phyloP scores from a whole-genome alignment of 352 stramenopile species.

The Blastocystis sp. region DNA sequence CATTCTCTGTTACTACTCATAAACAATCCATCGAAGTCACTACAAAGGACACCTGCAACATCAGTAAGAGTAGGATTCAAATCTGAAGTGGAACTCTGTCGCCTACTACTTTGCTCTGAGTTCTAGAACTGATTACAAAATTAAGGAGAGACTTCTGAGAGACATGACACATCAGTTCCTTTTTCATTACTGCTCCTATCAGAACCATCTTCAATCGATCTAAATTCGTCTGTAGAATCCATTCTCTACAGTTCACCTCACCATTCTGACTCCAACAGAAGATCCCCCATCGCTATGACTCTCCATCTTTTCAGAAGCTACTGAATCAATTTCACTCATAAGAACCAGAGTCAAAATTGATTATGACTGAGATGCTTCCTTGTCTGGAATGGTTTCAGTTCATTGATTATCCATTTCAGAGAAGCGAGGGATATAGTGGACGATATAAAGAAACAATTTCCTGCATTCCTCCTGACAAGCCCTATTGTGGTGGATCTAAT shows the following conservation, averaged over 20 bases:
- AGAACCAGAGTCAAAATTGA: background rate
- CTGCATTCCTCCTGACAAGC: slow-evolving; percentile 29
- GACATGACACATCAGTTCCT: too few species aligned
- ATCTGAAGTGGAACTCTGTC: background rate
- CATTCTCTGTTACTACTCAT: slow-evolving; percentile 1
- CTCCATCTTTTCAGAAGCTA: too few species aligned
- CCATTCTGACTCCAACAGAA: background rate
- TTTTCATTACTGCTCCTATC: background rate
- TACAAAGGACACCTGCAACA: background rate
- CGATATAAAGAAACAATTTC: background rate
- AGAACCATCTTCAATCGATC: background rate
- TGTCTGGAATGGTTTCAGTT: slow-evolving; percentile 9
- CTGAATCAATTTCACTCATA: background rate
- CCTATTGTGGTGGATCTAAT: slow-evolving; percentile 36
- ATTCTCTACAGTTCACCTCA: background rate
- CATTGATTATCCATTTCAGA: background rate
- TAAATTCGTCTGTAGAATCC: background rate
- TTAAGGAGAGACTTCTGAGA: too few species aligned
- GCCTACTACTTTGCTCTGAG: too few species aligned
- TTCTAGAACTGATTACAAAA: too few species aligned
- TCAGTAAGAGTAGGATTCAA: background rate
- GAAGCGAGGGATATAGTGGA: background rate
- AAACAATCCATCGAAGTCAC: background rate
- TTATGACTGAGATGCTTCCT: background rate
- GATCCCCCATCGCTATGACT: too few species aligned